Base-by-base conservation (phyloP, 768 basidiomycete species). In the Thelephora ganbajun region DNA sequence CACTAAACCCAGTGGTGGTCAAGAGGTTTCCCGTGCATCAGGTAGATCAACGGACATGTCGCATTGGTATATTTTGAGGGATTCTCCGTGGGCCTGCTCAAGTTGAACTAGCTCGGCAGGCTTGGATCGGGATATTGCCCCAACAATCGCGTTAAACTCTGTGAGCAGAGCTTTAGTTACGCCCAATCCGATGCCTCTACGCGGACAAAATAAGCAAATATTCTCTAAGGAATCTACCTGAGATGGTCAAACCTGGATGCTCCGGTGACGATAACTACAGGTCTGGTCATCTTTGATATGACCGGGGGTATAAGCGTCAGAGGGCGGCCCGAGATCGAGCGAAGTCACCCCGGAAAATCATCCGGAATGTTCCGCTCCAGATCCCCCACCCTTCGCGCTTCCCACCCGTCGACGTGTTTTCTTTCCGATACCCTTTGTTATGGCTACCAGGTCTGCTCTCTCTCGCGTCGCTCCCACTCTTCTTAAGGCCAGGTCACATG, bases 191-290 rank as follows among this genome's bases (percentile, higher is more conserved):
- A 96, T 80, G 3, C 80, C 80, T 56, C 72, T 70, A 48, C 22
- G 46, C 48, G 44, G 45, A 53, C 39, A 50, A 52, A 48, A 49
- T 18, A 43, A 50, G 44, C 47, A 16, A 2, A 44, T 6, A 16
- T n/a, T 22, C 2, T 11, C 34, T 41, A 71, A 70, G n/a, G 33
- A 35, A 45, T 49, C 5, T 42, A 5, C 11, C 26, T 19, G 35
- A 6, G 3, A 30, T 19, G 45, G 19, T 52, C 16, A 50, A 53
- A 85, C 83, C 72, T 87, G 47, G 86, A 92, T 16, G 86, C 91
- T 47, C 93, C 92, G 49, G 91, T 87, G 53, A 94, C 71, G 47
- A 92, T 60, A 30, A 92, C 69, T 46, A 84, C 76, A 4, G 80
- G 78, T 50, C 66, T 72, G 35, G 57, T 12, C 54, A 63, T 60